Evolutionary conservation across 768 basidiomycete species (phyloP).

Genomic region (Tricholoma bakamatsutake): DNA sequence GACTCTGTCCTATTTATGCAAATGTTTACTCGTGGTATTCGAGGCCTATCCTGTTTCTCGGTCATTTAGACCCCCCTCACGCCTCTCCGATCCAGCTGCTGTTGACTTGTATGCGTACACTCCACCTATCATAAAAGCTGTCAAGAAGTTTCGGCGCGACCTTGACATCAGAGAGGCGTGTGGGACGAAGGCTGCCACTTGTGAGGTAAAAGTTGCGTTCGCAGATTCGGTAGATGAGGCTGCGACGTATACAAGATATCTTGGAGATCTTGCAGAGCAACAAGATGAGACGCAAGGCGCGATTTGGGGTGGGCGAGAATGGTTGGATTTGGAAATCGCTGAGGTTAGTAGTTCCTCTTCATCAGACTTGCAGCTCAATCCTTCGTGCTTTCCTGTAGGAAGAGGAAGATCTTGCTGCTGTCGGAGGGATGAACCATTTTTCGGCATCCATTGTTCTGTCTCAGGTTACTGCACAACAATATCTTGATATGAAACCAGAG

Average conservation of each 20-base stretch:
- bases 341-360: constrained; percentile 32
- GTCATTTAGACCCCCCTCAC: constrained; percentile 24
- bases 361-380: background rate
- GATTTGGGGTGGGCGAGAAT: constrained; percentile 56
- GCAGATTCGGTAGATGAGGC: constrained; percentile 55
- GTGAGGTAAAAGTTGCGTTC: constrained; percentile 52
- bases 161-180: constrained; percentile 58
- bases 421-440: constrained; percentile 65
- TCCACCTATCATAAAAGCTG: constrained; percentile 60
- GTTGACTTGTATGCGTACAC: constrained; percentile 45
- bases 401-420: constrained; percentile 49
- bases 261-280: constrained; percentile 52
- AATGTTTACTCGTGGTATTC: constrained; percentile 51
- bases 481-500: constrained; percentile 46
- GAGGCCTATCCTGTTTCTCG: constrained; percentile 55
- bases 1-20: constrained; percentile 58
- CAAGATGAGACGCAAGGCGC: constrained; percentile 35
- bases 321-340: constrained; percentile 52
- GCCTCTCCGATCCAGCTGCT: background rate
- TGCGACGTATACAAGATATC: constrained; percentile 46
- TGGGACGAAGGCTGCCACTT: constrained; percentile 38
- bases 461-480: constrained; percentile 45
- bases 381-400: constrained; percentile 33
- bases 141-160: constrained; percentile 62
- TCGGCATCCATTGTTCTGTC: constrained; percentile 61